Percentiles rank a stretch among this genome's conserved stretches.
phyloP scores from a whole-genome alignment of 2,329 filamentous ascomycete species.

The Helotiales sp. region DNA sequence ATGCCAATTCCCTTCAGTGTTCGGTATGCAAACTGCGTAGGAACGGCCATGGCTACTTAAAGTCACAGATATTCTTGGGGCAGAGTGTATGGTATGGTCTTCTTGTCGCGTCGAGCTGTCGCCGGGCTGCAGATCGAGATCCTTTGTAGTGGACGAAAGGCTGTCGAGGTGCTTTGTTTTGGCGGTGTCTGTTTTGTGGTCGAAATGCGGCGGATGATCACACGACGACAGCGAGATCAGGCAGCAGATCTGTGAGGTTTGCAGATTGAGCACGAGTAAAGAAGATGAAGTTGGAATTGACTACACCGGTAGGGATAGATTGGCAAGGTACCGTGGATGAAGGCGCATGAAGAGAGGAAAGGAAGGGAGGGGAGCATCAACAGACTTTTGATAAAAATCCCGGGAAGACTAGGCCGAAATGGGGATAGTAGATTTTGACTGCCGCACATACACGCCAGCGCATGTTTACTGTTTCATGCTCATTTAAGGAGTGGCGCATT shows the following conservation, averaged over 20 bases:
- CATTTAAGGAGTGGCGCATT: not conserved
- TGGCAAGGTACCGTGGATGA: slow-evolving; percentile 27
- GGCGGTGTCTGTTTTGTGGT: slow-evolving; percentile 11
- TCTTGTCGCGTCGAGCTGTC: slow-evolving; percentile 22
- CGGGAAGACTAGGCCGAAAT: too few species aligned
- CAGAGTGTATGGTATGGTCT: slow-evolving; percentile 28
- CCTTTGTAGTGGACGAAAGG: slow-evolving; percentile 15
- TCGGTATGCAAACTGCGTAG: slow-evolving; percentile 94
- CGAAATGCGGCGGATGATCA: slow-evolving; percentile 16
- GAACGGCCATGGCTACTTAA: slow-evolving; percentile 91
- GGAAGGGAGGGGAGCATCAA: slow-evolving; percentile 3
- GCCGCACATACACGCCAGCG: not conserved
- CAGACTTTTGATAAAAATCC: slow-evolving; percentile 13
- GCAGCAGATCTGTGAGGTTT: slow-evolving; percentile 13
- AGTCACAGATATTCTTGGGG: slow-evolving; percentile 57
- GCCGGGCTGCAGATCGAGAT: slow-evolving; percentile 9
- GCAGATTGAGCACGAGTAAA: slow-evolving; percentile 17
- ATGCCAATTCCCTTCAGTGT: slow-evolving; percentile 96
- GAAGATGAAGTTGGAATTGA: slow-evolving; percentile 28
- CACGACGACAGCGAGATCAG: slow-evolving; percentile 11
- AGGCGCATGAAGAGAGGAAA: slow-evolving; percentile 23
- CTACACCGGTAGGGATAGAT: slow-evolving; percentile 31
- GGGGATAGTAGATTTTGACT: slow-evolving; percentile 2
- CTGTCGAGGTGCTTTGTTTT: slow-evolving; percentile 11
- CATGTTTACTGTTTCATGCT: not conserved